A percentile compares a stretch with the other conserved stretches of the same genome.
Conservation (phyloP, 2,329 filamentous ascomycete species). For the Penicillium fuscoglaucum region DNA sequence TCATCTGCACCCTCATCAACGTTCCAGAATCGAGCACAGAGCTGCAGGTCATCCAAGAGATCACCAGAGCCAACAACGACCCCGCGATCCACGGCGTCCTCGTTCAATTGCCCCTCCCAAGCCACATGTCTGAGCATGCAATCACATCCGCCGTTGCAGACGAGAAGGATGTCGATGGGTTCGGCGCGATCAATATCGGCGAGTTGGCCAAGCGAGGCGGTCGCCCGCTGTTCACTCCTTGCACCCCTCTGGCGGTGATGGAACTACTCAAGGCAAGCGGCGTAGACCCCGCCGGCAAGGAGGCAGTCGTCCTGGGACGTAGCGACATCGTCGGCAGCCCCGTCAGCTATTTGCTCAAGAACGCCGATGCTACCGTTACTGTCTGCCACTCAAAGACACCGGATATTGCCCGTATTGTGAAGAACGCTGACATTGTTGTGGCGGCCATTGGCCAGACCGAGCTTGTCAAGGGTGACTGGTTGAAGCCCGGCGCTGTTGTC, state of each 20-base stretch:
- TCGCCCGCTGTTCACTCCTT: conserved; percentile 83
- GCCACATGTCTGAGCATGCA: conserved; percentile 83
- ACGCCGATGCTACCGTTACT: conserved; percentile 94
- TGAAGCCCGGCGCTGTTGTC: conserved; percentile 92
- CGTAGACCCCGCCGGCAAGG: conserved; percentile 81
- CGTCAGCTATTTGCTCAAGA: conserved; percentile 91
- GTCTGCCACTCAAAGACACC: conserved; percentile 89
- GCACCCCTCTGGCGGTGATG: conserved; percentile 98
- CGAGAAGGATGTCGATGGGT: conserved; percentile 97
- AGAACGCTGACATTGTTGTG: conserved; percentile 83
- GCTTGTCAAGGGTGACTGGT: conserved; percentile 92
- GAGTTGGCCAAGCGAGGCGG: conserved; percentile 96
- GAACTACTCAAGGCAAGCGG: conserved; percentile 80
- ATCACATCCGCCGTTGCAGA: conserved; percentile 88
- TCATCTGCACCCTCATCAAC: conserved; percentile 81
- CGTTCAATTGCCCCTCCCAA: conserved; percentile 87
- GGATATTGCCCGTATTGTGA: conserved; percentile 71
- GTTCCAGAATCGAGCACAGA: conserved; percentile 80
- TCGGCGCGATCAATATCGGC: conserved; percentile 90
- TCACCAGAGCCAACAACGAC: conserved; percentile 83
- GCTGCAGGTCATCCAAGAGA: conserved; percentile 79
- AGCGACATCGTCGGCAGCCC: conserved; percentile 98
- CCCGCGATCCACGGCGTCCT: conserved; percentile 84
- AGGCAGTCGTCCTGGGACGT: conserved; percentile 88
- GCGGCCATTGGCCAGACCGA: conserved; percentile 85